A percentile compares a stretch with the other conserved stretches of the same genome.
These are phyloP conservation scores for Huntiella savannae DNA, from an alignment of 2,329 filamentous ascomycete species.

Conservation along the genomic window DNA sequence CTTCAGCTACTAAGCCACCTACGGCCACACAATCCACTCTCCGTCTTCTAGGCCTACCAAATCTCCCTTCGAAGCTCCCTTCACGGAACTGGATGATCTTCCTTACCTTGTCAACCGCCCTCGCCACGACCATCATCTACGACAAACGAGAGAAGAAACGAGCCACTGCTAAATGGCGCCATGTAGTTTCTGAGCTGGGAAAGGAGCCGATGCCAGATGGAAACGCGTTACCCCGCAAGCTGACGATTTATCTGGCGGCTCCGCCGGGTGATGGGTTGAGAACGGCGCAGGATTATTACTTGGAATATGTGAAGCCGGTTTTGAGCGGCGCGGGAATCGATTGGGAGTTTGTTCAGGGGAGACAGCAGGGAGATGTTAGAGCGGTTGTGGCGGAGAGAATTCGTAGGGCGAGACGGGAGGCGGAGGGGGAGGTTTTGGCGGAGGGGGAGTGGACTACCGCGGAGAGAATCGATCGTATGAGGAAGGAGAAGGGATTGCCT, in stretches of 20 bases:
- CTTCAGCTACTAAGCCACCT: slow-evolving; percentile 6
- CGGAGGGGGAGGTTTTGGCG: slow-evolving; percentile 31
- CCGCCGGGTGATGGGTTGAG: slow-evolving; percentile 76
- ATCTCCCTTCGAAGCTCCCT: slow-evolving; percentile 64
- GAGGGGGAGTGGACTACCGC: slow-evolving; percentile 29
- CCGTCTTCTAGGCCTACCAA: slow-evolving; percentile 68
- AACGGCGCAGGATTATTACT: slow-evolving; percentile 80
- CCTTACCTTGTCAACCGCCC: slow-evolving; percentile 56
- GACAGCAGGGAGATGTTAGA: slow-evolving; percentile 80
- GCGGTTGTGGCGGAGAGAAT: slow-evolving; percentile 75
- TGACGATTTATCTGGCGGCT: slow-evolving; percentile 71
- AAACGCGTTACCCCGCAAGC: slow-evolving; percentile 57
- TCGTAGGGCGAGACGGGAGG: slow-evolving; percentile 46
- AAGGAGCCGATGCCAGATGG: slow-evolving; percentile 50
- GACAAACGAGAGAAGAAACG: slow-evolving; percentile 80
- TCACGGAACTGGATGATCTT: slow-evolving; percentile 98
- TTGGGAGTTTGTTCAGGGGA: slow-evolving; percentile 88
- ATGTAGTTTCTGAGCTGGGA: slow-evolving; percentile 66
- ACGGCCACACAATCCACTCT: slow-evolving; percentile 44
- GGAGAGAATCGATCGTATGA: slow-evolving; percentile 40
- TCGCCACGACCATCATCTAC: slow-evolving; percentile 69
- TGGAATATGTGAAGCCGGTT: slow-evolving; percentile 87
- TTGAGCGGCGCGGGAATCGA: slow-evolving; percentile 78
- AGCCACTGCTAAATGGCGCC: slow-evolving; percentile 70
- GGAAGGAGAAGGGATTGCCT: slow-evolving; percentile 45